Conservation (phyloP, 192 early-diverging fungal genomes). For the Cladochytrium replicatum region DNA sequence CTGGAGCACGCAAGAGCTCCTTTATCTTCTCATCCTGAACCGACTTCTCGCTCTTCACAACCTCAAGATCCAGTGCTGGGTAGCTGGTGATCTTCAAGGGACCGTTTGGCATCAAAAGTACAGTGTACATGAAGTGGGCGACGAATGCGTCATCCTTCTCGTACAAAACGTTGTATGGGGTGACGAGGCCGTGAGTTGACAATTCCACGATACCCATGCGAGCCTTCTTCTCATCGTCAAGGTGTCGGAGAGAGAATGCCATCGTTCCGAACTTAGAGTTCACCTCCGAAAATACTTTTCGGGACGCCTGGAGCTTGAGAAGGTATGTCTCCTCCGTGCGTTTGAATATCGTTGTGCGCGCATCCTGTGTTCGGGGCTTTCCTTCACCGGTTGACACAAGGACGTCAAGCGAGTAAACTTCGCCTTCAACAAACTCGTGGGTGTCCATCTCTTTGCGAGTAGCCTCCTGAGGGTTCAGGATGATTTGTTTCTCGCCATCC, state of each 20-base stretch:
- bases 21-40: constrained; percentile 71
- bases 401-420: constrained; percentile 90
- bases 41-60: constrained; percentile 77
- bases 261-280: constrained; percentile 70
- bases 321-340: constrained; percentile 64
- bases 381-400: constrained; percentile 83
- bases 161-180: constrained; percentile 72
- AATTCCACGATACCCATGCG: constrained; percentile 89
- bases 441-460: constrained; percentile 63
- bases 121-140: constrained; percentile 89
- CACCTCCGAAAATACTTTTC: constrained; percentile 61
- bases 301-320: constrained; percentile 82
- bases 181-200: constrained; percentile 68
- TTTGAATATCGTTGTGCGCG: constrained; percentile 87
- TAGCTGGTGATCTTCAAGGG: constrained; percentile 70
- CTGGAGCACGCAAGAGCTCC: constrained; percentile 48
- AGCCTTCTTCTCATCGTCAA: constrained; percentile 85
- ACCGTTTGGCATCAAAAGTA: constrained; percentile 78
- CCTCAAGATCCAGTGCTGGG: constrained; percentile 59
- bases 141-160: constrained; percentile 71
- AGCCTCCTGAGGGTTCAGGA: constrained; percentile 71
- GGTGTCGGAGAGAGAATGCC: constrained; percentile 76
- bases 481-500: constrained; percentile 89
- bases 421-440: constrained; percentile 61
- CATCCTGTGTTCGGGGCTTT: constrained; percentile 51